A percentile compares a stretch with the other conserved stretches of the same genome.
These are phyloP conservation scores for Tillandsia fasciculata DNA, from an alignment of 176 grass and related monocot species.

Conservation along the genomic window DNA sequence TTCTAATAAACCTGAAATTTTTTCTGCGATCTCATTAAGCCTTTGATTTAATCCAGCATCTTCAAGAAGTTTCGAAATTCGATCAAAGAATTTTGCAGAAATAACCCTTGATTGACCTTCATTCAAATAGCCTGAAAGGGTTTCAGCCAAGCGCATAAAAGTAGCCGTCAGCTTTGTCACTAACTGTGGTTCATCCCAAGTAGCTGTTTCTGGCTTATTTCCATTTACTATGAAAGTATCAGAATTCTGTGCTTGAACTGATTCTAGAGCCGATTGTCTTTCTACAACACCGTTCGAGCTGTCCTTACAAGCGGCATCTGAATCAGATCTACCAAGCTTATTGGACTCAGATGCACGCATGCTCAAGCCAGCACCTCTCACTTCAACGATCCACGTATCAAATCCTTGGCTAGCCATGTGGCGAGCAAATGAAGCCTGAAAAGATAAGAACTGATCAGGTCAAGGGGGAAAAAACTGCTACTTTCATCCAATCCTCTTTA, in stretches of 20 bases:
- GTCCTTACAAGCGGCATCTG: slow-evolving; percentile 22
- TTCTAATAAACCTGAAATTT: slow-evolving; percentile 49
- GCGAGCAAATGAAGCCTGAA: slow-evolving; percentile 92
- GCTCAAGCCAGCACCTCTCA: slow-evolving; percentile 78
- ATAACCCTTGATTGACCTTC: slow-evolving; percentile 51
- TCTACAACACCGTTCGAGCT: slow-evolving; percentile 17
- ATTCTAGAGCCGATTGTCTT: slow-evolving; percentile 20
- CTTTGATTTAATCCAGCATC: slow-evolving; percentile 43
- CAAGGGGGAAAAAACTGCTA: too few species aligned
- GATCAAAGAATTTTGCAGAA: slow-evolving; percentile 61
- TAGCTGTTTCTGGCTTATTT: slow-evolving; percentile 15
- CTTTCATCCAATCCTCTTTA: too few species aligned
- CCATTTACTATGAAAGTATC: slow-evolving; percentile 31
- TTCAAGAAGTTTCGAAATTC: slow-evolving; percentile 64
- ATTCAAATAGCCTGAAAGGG: slow-evolving; percentile 67
- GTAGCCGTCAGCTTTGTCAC: slow-evolving; percentile 65
- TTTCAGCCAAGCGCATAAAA: slow-evolving; percentile 58
- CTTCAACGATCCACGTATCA: slow-evolving; percentile 97
- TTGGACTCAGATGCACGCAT: slow-evolving; percentile 24
- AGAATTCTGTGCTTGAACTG: slow-evolving; percentile 22
- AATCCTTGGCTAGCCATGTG: slow-evolving; percentile 95
- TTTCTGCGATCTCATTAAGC: slow-evolving; percentile 65
- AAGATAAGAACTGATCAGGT: background rate
- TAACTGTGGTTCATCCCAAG: slow-evolving; percentile 55
- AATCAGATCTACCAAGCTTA: slow-evolving; percentile 17